These are phyloP conservation scores for Pseudopithomyces chartarum DNA, from an alignment of 2,329 filamentous ascomycete genomes.

Conservation along the genomic window DNA sequence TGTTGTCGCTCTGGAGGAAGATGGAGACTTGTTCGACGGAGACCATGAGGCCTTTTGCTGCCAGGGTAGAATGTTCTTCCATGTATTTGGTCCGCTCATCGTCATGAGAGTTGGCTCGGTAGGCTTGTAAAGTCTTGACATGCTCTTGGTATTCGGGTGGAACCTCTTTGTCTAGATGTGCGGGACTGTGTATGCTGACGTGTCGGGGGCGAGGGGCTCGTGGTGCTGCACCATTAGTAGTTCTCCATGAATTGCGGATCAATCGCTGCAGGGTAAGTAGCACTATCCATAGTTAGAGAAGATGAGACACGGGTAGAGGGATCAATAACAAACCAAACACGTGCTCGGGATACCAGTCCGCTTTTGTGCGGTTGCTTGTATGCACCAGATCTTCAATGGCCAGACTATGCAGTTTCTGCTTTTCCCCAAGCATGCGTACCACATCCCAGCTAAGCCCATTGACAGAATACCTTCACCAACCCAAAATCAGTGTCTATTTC, in stretches of 20 bases:
- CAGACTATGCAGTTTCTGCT: slow-evolving; percentile 79
- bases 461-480: slow-evolving; percentile 50
- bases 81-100: slow-evolving; percentile 83
- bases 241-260: slow-evolving; percentile 54
- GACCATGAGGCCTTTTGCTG: slow-evolving; percentile 72
- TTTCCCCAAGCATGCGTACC: slow-evolving; percentile 76
- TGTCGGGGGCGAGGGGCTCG: slow-evolving; percentile 18
- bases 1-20: slow-evolving; percentile 89
- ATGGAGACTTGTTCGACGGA: slow-evolving; percentile 91
- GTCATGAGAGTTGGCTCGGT: slow-evolving; percentile 80
- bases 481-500: not conserved
- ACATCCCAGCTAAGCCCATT: slow-evolving; percentile 96
- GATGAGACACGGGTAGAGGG: not conserved
- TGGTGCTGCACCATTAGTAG: slow-evolving; percentile 37
- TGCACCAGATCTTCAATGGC: slow-evolving; percentile 92
- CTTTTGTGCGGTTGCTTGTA: slow-evolving; percentile 82
- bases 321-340: slow-evolving; percentile 60
- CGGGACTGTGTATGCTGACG: not conserved
- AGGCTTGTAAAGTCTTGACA: slow-evolving; percentile 76
- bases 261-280: slow-evolving; percentile 85
- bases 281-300: slow-evolving; percentile 34
- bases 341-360: slow-evolving; percentile 79
- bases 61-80: slow-evolving; percentile 80
- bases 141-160: not conserved
- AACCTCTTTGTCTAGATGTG: not conserved